phyloP scores from a whole-genome alignment of 2,329 filamentous ascomycete species.

The Aspergillus sergii region DNA sequence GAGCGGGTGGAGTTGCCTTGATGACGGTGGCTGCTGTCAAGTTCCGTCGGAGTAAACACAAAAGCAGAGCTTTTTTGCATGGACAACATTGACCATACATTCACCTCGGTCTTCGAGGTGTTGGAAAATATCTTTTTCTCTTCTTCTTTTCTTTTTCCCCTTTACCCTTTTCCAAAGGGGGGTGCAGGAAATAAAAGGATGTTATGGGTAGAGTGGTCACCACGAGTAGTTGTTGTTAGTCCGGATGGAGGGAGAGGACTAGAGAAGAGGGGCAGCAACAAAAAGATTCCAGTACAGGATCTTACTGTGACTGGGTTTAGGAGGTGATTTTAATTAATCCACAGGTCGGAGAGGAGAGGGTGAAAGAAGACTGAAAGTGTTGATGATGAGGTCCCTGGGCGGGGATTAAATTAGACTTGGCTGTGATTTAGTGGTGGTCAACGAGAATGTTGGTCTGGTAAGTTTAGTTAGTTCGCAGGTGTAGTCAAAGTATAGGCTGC shows the following conservation, averaged over 20 bases:
- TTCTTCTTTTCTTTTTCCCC: background rate
- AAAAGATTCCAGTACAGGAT: background rate
- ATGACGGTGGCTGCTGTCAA: slow-evolving; percentile 20
- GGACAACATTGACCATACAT: slow-evolving; percentile 41
- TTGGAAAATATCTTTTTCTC: background rate
- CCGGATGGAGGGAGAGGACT: background rate
- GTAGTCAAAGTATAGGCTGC: background rate
- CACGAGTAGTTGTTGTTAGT: background rate
- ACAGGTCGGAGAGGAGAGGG: background rate
- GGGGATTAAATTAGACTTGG: slow-evolving; percentile 15
- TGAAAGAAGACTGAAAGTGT: background rate
- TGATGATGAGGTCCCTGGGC: slow-evolving; percentile 9
- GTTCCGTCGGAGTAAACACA: slow-evolving; percentile 25
- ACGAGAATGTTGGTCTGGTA: background rate
- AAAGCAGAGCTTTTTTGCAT: slow-evolving; percentile 39
- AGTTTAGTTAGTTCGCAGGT: background rate
- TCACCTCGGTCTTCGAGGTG: slow-evolving; percentile 9
- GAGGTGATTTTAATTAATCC: background rate
- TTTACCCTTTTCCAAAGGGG: background rate
- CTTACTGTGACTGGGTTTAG: background rate
- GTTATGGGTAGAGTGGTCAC: background rate
- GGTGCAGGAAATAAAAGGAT: background rate
- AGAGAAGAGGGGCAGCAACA: slow-evolving; percentile 9
- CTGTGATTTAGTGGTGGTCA: slow-evolving; percentile 12
- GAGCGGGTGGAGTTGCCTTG: slow-evolving; percentile 26